These are phyloP conservation scores for Copromyces sp. DNA, from an alignment of 495 filamentous ascomycete species.

Conservation along the genomic window DNA sequence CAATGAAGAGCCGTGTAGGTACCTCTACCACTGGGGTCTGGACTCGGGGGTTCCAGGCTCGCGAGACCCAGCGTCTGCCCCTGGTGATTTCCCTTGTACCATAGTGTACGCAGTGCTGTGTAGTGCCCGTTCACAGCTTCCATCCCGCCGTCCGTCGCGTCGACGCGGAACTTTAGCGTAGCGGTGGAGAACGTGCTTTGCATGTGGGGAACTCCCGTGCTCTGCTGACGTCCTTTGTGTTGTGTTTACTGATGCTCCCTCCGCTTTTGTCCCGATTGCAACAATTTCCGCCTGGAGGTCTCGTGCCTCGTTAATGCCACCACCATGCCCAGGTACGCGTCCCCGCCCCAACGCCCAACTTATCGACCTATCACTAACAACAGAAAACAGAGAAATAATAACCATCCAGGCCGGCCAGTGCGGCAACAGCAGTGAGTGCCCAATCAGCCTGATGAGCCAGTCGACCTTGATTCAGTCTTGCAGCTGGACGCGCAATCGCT, in stretches of 20 bases:
- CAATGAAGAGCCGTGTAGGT: too few relatives aligned
- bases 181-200: not conserved
- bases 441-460: not conserved
- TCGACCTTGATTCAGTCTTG: not conserved
- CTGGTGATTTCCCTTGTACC: not conserved
- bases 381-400: constrained; percentile 79
- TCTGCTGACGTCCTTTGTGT: not conserved
- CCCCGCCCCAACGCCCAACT: not conserved
- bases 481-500: not conserved
- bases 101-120: not conserved
- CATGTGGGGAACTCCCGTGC: not conserved
- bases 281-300: not conserved
- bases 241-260: not conserved
- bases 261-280: not conserved
- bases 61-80: not conserved
- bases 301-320: constrained; percentile 17
- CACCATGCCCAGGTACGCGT: constrained; percentile 41
- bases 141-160: not conserved
- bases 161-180: not conserved
- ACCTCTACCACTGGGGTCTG: not conserved
- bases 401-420: constrained; percentile 98
- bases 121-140: not conserved
- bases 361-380: not conserved
- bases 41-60: not conserved
- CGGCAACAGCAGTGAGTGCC: constrained; percentile 87